These are phyloP conservation scores for Coleophoma eucalyptorum DNA, from an alignment of 2,329 filamentous ascomycete genomes.

Conservation along the genomic window DNA sequence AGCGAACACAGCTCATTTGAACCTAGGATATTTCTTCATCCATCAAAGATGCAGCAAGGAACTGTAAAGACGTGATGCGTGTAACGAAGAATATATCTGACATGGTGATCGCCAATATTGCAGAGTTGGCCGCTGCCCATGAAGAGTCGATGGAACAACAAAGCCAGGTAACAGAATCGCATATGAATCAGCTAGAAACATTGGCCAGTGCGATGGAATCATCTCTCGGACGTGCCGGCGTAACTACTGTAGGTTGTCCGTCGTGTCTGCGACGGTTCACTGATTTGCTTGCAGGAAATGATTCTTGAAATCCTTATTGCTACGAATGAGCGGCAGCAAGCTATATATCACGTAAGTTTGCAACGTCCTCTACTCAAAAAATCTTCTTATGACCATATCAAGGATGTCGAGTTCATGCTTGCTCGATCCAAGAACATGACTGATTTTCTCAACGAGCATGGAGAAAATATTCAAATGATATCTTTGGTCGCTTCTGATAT, in stretches of 20 bases:
- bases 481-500: conserved; percentile 15
- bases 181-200: conserved; percentile 15
- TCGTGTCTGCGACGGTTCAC: no score
- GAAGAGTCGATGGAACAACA: conserved; percentile 16
- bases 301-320: conserved; percentile 15
- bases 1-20: no score
- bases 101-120: conserved; percentile 16
- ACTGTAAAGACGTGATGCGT: conserved; percentile 7
- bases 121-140: conserved; percentile 23
- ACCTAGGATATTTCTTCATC: conserved; percentile 12
- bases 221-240: conserved; percentile 10
- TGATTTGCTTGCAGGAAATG: conserved; percentile 6
- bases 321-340: conserved; percentile 17
- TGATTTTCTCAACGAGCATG: conserved; percentile 17
- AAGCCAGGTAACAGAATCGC: conserved; percentile 5
- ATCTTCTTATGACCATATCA: conserved; percentile 1
- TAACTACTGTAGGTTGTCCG: conserved; percentile 13
- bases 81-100: conserved; percentile 12
- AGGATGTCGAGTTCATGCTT: conserved; percentile 18
- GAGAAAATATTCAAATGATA: conserved; percentile 18
- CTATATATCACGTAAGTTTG: conserved; percentile 16
- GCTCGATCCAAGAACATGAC: conserved; percentile 18
- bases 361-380: background rate
- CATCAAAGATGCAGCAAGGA: conserved; percentile 8
- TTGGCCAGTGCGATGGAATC: conserved; percentile 16